These are phyloP conservation scores for Metschnikowia orientalis DNA, from an alignment of 805 yeast genomes.

Conservation along the genomic window DNA sequence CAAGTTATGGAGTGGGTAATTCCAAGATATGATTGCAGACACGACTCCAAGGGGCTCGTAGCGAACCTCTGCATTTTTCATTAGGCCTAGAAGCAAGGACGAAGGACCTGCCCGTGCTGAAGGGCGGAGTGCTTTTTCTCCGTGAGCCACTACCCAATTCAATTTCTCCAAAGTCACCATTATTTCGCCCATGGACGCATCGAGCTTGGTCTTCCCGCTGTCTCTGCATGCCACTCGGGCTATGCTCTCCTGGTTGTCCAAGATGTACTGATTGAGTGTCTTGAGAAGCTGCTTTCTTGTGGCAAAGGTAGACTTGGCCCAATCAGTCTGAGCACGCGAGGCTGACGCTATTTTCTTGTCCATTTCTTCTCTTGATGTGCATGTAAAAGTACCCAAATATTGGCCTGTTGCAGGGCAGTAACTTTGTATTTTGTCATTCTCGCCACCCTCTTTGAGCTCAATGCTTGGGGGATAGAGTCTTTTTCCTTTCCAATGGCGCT, in stretches of 20 bases:
- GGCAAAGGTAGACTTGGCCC: slow-evolving; percentile 52
- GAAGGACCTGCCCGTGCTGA: slow-evolving; percentile 85
- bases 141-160: slow-evolving; percentile 84
- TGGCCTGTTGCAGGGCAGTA: slow-evolving; percentile 98
- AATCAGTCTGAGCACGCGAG: slow-evolving; percentile 48
- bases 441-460: slow-evolving; percentile 52
- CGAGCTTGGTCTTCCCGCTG: slow-evolving; percentile 92
- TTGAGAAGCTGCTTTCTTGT: slow-evolving; percentile 66
- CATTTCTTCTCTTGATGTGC: slow-evolving; percentile 65
- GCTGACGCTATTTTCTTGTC: slow-evolving; percentile 58
- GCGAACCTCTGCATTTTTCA: slow-evolving; percentile 89
- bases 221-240: slow-evolving; percentile 95
- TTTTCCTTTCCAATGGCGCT: slow-evolving; percentile 90
- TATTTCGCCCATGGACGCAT: slow-evolving; percentile 95
- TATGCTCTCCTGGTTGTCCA: slow-evolving; percentile 77
- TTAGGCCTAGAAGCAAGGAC: slow-evolving; percentile 69
- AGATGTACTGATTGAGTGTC: slow-evolving; percentile 66
- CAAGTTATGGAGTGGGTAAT: slow-evolving; percentile 92
- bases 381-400: slow-evolving; percentile 65
- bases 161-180: slow-evolving; percentile 91
- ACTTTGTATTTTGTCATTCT: slow-evolving; percentile 68
- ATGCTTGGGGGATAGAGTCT: slow-evolving; percentile 58
- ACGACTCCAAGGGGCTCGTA: slow-evolving; percentile 91
- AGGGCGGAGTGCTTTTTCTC: slow-evolving; percentile 64
- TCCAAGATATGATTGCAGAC: slow-evolving; percentile 92